phyloP scores from a whole-genome alignment of 2,329 filamentous ascomycete genomes.

The Aureobasidium sp. region DNA sequence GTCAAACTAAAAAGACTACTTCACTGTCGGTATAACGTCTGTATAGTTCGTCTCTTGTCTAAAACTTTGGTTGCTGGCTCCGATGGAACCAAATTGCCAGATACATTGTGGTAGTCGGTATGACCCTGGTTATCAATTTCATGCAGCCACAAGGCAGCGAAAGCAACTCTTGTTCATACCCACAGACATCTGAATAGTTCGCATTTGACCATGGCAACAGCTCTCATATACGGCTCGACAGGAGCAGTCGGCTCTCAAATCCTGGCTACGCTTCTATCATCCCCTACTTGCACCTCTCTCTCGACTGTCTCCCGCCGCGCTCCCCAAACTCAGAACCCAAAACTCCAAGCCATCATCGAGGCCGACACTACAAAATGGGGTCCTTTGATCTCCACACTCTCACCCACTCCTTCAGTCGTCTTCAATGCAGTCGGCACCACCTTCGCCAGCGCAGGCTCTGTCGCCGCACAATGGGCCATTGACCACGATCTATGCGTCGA shows the following conservation, averaged over 20 bases:
- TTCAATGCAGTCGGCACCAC: conserved; percentile 28
- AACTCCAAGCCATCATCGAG: not conserved
- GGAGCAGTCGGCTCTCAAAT: conserved; percentile 17
- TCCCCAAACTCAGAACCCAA: not conserved
- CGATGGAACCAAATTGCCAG: no score
- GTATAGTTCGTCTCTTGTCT: no score
- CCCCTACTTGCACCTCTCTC: conserved; percentile 11
- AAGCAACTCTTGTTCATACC: no score
- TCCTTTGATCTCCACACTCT: conserved; percentile 7
- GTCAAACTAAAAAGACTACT: no score
- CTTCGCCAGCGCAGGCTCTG: conserved; percentile 23
- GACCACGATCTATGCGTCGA: conserved; percentile 30
- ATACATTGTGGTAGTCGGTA: no score
- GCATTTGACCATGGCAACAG: no score
- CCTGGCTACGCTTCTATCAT: conserved; percentile 13
- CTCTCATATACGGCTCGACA: conserved; percentile 16
- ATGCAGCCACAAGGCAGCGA: no score
- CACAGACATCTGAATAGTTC: no score
- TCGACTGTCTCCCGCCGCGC: not conserved
- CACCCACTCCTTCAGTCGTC: conserved; percentile 14
- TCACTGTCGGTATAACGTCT: no score
- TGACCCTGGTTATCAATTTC: no score
- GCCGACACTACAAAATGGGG: not conserved
- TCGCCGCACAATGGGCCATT: conserved; percentile 30
- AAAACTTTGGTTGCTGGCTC: no score